A percentile compares a stretch with the other conserved stretches of the same genome.
Evolutionary conservation across 768 basidiomycete species (phyloP).

Genomic region (Lactifluus volemus): DNA sequence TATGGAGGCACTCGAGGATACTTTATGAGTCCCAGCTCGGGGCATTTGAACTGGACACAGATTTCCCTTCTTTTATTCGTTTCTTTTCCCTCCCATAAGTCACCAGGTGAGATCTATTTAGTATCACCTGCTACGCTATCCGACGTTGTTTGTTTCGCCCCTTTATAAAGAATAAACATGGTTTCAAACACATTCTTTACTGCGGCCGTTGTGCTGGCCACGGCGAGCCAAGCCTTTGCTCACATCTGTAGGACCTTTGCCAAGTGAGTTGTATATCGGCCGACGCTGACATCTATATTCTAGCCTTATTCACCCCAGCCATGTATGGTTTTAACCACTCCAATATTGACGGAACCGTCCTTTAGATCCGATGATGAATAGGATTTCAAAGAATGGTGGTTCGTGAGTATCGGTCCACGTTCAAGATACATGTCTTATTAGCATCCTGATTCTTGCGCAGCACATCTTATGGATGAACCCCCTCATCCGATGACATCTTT

Average conservation of each 20-base stretch:
- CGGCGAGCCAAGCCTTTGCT: constrained; percentile 1
- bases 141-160: neutral
- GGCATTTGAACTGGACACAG: neutral
- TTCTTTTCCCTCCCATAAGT: neutral
- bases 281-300: neutral
- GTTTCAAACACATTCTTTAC: neutral
- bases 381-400: constrained; percentile 31
- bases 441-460: neutral
- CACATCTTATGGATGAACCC: constrained; percentile 28
- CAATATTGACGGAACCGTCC: constrained; percentile 29
- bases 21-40: neutral
- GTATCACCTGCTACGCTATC: neutral
- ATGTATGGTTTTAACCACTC: constrained; percentile 35
- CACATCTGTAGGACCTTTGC: neutral
- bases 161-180: constrained; percentile 1
- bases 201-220: neutral
- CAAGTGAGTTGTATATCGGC: neutral
- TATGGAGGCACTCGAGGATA: neutral
- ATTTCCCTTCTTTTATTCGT: neutral
- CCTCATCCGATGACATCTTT: constrained; percentile 27
- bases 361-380: constrained; percentile 28
- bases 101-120: too few species aligned
- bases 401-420: constrained; percentile 21
- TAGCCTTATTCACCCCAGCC: constrained; percentile 26
- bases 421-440: neutral